These are phyloP conservation scores for Telopea speciosissima DNA, from an alignment of 177 flowering plant genomes.

Conservation along the genomic window DNA sequence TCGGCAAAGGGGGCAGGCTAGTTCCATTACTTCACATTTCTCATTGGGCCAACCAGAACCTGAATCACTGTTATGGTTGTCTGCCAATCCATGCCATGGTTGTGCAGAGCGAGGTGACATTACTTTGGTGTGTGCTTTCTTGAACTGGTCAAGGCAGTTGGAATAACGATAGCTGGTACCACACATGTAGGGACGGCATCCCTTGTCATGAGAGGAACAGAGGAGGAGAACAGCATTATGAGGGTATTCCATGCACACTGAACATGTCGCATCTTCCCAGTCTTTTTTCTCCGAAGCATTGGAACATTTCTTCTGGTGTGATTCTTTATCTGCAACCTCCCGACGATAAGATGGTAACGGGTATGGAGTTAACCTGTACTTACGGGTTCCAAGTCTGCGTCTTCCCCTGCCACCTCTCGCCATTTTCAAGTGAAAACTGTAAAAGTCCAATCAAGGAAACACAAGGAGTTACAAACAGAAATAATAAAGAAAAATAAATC, in stretches of 20 bases:
- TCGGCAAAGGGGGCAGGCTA: conserved; percentile 70
- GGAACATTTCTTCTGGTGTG: conserved; percentile 24
- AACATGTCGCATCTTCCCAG: conserved; percentile 71
- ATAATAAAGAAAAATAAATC: background rate
- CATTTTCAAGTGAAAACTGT: conserved; percentile 40
- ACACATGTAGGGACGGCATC: conserved; percentile 86
- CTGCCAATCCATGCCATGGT: conserved; percentile 15
- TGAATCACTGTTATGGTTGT: conserved; percentile 11
- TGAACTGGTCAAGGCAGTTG: conserved; percentile 73
- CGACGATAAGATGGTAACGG: conserved; percentile 24
- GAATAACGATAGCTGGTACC: conserved; percentile 64
- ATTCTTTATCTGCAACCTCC: conserved; percentile 18
- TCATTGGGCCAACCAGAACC: conserved; percentile 21
- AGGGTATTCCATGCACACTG: conserved; percentile 76
- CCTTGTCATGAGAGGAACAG: conserved; percentile 73
- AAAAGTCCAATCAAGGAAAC: background rate
- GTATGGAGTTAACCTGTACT: conserved; percentile 40
- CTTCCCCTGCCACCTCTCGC: conserved; percentile 53
- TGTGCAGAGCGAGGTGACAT: conserved; percentile 22
- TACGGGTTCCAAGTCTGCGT: conserved; percentile 47
- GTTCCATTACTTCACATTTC: conserved; percentile 41
- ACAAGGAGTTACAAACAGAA: background rate
- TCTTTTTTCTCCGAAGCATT: conserved; percentile 41
- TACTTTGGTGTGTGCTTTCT: conserved; percentile 53
- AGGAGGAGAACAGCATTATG: conserved; percentile 85